Base-by-base conservation (phyloP, 169 alveolate species). In the Eimeria praecox region DNA sequence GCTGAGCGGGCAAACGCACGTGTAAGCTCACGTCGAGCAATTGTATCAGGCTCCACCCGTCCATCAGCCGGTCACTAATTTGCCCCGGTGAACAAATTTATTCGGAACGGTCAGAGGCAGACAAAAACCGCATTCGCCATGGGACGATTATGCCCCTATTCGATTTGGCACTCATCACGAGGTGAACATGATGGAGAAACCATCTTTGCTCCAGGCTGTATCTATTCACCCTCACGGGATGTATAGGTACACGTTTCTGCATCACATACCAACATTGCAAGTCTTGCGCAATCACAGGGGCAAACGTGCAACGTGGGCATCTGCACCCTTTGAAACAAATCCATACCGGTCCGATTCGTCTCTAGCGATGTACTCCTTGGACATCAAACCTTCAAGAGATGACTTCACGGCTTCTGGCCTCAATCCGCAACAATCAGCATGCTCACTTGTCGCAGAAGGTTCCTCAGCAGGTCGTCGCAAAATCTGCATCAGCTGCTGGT, bases 341-440 rank as follows among this genome's bases (percentile, higher is more conserved):
- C 62, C 94, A 42, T 87, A 87, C 94, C 78, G 59, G 83, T 87
- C 94, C 12, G 83, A 40, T 87, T 87, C 83, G 59, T 87, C 94
- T 87, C 94, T 87, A 40, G 82, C 42, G 49, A 87, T 87, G 94
- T 87, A 87, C 64, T 87, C 94, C 35, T 87, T 87, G 3, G 94
- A 59, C 52, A 87, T 87, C n/a, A 87, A 54, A 42, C 94, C 94
- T 64, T 87, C 94, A 75, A 87, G 83, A 33, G 83, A 87, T 42
- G 83, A 12, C 62, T 87, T 87, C 3, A 87, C 82, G 22, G 94
- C 69, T 64, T 87, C 94, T 20, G 82, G 94, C 80, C 52, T 54
- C 94, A 71, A 59, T 3, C 80, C 66, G 35, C 75, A 52, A 59
- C 62, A 59, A 38, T 64, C 83, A 27, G 16, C 62, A 20, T 27